Evolutionary conservation across 208 protist species (phyloP), one percentile per base, ranked within the genome.

Genomic region (Crithidia sp.): DNA sequence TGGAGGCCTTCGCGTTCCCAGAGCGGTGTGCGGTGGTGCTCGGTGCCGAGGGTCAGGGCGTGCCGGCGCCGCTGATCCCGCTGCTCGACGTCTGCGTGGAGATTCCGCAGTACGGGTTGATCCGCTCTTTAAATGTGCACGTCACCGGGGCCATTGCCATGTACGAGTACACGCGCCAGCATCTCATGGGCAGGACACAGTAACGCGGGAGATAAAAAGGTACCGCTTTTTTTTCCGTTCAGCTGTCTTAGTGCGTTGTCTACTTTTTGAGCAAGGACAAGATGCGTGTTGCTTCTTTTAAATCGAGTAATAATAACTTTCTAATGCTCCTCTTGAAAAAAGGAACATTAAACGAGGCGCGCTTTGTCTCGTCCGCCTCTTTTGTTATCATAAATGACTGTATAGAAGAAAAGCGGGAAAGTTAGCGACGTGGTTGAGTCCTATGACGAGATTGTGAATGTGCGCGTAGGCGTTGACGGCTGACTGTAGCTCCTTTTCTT

Each of bases 121-220:
- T 97, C 44, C 90, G 92, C 53, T 97, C 90, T 5, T 79, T 97
- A 17, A 98, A 98, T 67, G 95, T 98, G 49, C 95, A 98, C 76
- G 95, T 98, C 4, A 94, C 91, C 10, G 92, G 90, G 39, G 88
- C 91, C 13, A 86, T 98, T 28, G 79, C 85, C 50, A 95, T 98
- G 82, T 98, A 95, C 75, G 92, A 97, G 78, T 98, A 97, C 83
- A 95, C 92, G 50, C 72, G 83, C 7, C 95, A 98, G 69, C 82
- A 91, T 62, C 62, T 88, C 19, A 95, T 97, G 93, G 45, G 66
- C 40, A 66, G 66, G 39, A 13, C 43, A 6, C 56, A 56, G n/a
- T 10, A 56, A n/a, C 37, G 41, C 3, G 16, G 10, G 9, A 17
- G 41, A 52, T 61, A 53, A 65, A 16, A 67, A 53, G 17, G 41